These are phyloP conservation scores for Suillus brevipes DNA, from an alignment of 768 basidiomycete species.

Conservation along the genomic window DNA sequence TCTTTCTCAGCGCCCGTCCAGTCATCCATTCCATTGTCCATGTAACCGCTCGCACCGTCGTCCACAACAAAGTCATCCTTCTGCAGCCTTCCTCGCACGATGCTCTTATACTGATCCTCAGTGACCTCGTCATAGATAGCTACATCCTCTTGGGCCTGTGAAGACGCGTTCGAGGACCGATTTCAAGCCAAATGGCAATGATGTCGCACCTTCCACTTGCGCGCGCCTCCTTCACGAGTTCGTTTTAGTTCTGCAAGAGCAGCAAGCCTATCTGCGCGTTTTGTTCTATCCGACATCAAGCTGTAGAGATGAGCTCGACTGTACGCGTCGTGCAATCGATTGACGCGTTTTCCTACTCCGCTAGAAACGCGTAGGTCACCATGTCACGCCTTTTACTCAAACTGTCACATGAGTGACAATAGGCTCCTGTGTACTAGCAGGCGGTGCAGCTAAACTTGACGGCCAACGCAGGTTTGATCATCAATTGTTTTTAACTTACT, in stretches of 20 bases:
- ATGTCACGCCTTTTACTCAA: background rate
- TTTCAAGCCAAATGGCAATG: conserved; percentile 5
- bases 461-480: background rate
- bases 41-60: conserved; percentile 88
- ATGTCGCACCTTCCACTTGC: conserved; percentile 55
- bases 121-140: conserved; percentile 86
- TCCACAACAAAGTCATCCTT: conserved; percentile 95
- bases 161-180: conserved; percentile 24
- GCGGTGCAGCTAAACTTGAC: background rate
- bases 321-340: conserved; percentile 19
- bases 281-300: conserved; percentile 29
- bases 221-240: conserved; percentile 56
- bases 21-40: conserved; percentile 97
- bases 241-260: conserved; percentile 53
- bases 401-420: background rate
- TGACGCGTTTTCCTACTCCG: conserved; percentile 25
- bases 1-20: conserved; percentile 67
- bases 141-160: conserved; percentile 55
- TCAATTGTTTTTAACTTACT: conserved; percentile 11
- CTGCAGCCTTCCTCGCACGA: conserved; percentile 81
- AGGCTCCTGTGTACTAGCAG: background rate
- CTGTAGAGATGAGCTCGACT: conserved; percentile 9
- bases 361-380: conserved; percentile 6
- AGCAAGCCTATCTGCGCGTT: conserved; percentile 40
- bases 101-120: conserved; percentile 83